Evolutionary conservation across 305 asterid genomes (phyloP).

Genomic region (Fraxinus baroniana): DNA sequence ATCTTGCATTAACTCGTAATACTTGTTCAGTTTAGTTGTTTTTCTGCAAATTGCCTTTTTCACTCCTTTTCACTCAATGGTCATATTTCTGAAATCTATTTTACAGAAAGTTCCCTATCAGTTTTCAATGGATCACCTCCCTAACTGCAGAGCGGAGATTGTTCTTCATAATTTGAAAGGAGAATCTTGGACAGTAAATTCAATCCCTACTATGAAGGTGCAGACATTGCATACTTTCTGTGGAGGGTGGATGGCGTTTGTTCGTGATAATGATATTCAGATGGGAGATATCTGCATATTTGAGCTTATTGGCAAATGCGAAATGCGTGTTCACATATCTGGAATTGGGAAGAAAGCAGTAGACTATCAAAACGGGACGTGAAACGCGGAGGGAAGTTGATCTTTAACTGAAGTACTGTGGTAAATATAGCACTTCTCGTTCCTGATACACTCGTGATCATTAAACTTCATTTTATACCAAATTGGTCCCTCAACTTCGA

Average conservation of each 20-base stretch:
- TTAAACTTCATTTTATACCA: background rate
- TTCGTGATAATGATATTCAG: constrained; percentile 77
- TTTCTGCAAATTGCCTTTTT: constrained; percentile 14
- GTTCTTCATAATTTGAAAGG: constrained; percentile 74
- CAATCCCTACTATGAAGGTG: constrained; percentile 82
- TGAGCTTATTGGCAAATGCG: constrained; percentile 74
- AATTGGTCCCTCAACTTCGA: background rate
- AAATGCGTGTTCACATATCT: constrained; percentile 86
- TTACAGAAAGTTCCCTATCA: constrained; percentile 82
- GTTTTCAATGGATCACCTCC: constrained; percentile 81
- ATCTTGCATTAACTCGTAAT: background rate
- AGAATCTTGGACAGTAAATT: constrained; percentile 82
- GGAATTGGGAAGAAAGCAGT: constrained; percentile 58
- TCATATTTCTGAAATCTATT: constrained; percentile 17
- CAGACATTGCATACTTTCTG: constrained; percentile 85
- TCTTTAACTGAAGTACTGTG: constrained; percentile 23
- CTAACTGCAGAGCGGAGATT: constrained; percentile 70
- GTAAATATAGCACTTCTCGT: constrained; percentile 21
- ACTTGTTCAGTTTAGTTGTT: background rate
- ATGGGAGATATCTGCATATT: constrained; percentile 96
- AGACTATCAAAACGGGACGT: constrained; percentile 41
- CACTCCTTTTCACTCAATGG: constrained; percentile 21
- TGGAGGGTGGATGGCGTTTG: constrained; percentile 99
- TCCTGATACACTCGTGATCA: background rate
- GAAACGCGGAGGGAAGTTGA: constrained; percentile 29